Evolutionary conservation across 352 stramenopile genomes (phyloP), one percentile per base, ranked within the genome.

Genomic region (Elongisporangium undulatum): DNA sequence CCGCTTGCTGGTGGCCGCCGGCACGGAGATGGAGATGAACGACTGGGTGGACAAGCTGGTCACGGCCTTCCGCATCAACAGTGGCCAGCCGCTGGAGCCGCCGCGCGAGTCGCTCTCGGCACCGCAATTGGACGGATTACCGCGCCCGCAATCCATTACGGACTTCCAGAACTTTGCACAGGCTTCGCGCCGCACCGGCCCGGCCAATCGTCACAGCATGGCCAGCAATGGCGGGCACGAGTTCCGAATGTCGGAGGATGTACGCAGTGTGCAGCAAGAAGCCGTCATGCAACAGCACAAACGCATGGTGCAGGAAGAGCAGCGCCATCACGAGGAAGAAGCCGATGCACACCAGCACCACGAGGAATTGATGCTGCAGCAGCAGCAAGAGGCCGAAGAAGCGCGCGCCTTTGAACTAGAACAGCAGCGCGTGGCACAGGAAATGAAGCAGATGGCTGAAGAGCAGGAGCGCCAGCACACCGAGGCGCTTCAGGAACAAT

Each of bases 1-100:
- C 13, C 79, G 82, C 0, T 61, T 92, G 52, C 62, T 94, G 15
- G 70, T 94, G 45, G 85, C 82, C 6, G 77, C 82, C 0, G 71
- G 75, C 12, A 90, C 85, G 16, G 82, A 94, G 58, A 88, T 88
- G 61, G 85, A 94, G 60, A 94, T 94, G 85, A 94, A 94, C 59
- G 68, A 88, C 56, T 94, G 85, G 85, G 81, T 89, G 49, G 74
- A 89, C 63, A 86, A 92, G 57, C 68, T 94, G 26, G 72, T 86
- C 29, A 49, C 85, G 56, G 78, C 78, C 19, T 88, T 88, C 60
- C 78, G 78, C 41, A 75, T 88, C 22, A 80, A 77, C 58, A 69
- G 69, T 15, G 78, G 78, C 20, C 69, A 82, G 61, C 66, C 62
- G 39, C 52, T 63, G 22, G 24, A 64, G 50, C 62, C 72, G 24